Evolutionary conservation across 257 asterid species (phyloP).

Genomic region (Solanum commersonii): DNA sequence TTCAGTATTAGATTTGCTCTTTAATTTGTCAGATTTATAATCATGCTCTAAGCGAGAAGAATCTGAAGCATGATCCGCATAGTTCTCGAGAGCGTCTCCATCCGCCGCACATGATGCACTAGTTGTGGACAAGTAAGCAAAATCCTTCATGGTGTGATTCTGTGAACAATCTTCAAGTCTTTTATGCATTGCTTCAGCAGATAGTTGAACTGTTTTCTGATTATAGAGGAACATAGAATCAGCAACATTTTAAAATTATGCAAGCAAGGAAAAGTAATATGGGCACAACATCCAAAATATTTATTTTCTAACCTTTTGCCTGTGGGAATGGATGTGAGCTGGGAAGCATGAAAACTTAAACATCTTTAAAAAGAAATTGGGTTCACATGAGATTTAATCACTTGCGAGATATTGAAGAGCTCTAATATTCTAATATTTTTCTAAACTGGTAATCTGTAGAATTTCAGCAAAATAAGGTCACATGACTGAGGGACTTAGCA

Average conservation of each 20-base stretch:
- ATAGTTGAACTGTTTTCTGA: constrained; percentile 48
- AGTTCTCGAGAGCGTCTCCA: constrained; percentile 11
- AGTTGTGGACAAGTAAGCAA: constrained; percentile 14
- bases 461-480: constrained; percentile 16
- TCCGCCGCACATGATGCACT: constrained; percentile 19
- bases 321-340: constrained; percentile 46
- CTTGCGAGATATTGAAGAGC: constrained; percentile 12
- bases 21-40: constrained; percentile 50
- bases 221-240: constrained; percentile 13
- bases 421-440: constrained; percentile 16
- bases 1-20: constrained; percentile 33
- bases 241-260: not conserved
- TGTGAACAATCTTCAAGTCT: constrained; percentile 45
- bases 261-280: not conserved
- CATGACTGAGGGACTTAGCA: constrained; percentile 19
- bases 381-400: constrained; percentile 41
- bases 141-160: constrained; percentile 15
- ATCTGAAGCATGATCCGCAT: constrained; percentile 26
- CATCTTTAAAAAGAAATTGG: constrained; percentile 35
- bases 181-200: constrained; percentile 60
- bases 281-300: not conserved
- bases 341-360: constrained; percentile 91
- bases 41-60: constrained; percentile 41
- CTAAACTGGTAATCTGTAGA: constrained; percentile 9
- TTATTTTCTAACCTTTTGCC: constrained; percentile 62